Conservation (phyloP, 495 filamentous ascomycete species). For the Tuber melanosporum region DNA sequence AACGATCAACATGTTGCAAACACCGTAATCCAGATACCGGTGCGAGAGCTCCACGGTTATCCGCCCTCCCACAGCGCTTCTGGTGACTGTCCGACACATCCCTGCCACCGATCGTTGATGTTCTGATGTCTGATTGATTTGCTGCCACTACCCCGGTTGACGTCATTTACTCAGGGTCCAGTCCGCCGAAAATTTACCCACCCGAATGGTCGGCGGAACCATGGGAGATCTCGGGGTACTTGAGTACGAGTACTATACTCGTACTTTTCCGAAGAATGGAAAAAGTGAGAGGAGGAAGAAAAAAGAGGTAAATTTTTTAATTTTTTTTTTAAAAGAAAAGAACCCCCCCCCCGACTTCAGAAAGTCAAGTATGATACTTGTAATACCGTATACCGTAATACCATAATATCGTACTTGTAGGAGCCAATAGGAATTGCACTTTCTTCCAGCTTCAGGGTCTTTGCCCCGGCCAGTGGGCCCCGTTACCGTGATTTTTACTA, state of each 20-base stretch:
- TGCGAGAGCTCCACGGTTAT: slow-evolving; percentile 8
- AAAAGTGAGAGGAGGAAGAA: no score
- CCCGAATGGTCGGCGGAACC: slow-evolving; percentile 10
- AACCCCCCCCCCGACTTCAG: not conserved
- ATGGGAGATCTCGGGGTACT: slow-evolving; percentile 4
- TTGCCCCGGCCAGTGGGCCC: not conserved
- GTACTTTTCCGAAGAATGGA: not conserved
- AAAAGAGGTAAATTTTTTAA: no score
- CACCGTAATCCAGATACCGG: not conserved
- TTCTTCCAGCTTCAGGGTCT: not conserved
- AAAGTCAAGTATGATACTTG: not conserved
- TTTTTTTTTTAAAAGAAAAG: no score
- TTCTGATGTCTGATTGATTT: not conserved
- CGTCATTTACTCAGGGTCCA: slow-evolving; percentile 37
- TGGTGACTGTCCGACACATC: slow-evolving; percentile 24
- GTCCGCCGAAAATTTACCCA: slow-evolving; percentile 18
- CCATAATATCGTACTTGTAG: no score
- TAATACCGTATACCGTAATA: not conserved
- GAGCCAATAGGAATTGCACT: not conserved
- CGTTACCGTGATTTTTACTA: not conserved
- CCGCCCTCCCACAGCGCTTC: slow-evolving; percentile 19
- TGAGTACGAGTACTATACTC: not conserved
- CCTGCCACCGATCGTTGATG: slow-evolving; percentile 24
- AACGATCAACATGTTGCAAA: not conserved
- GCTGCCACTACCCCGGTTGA: slow-evolving; percentile 13